These are phyloP conservation scores for Saturnispora dispora DNA, from an alignment of 805 yeast genomes.

Conservation along the genomic window DNA sequence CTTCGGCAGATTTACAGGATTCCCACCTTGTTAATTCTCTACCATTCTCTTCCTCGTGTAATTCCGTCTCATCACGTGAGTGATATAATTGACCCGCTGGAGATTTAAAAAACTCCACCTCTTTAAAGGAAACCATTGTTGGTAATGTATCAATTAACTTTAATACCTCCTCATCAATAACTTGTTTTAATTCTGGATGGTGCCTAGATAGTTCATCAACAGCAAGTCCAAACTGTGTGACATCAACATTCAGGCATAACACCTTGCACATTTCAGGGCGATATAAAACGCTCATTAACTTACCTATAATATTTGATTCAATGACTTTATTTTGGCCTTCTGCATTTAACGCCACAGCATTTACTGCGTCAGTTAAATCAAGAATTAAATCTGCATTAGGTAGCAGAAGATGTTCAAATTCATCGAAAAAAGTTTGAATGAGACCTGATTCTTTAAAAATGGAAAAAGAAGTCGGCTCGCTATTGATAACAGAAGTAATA, in stretches of 20 bases:
- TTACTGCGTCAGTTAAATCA: conserved; percentile 64
- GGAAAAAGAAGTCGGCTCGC: conserved; percentile 83
- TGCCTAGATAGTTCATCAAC: conserved; percentile 80
- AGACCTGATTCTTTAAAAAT: conserved; percentile 72
- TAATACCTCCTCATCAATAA: conserved; percentile 41
- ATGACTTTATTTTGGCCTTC: conserved; percentile 59
- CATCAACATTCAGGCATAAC: conserved; percentile 43
- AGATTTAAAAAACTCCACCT: conserved; percentile 38
- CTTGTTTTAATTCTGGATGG: conserved; percentile 61
- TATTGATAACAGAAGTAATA: conserved; percentile 65
- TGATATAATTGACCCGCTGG: conserved; percentile 32
- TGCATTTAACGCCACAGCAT: conserved; percentile 72
- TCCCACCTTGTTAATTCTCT: conserved; percentile 46
- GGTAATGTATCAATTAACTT: conserved; percentile 40
- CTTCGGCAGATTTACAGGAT: conserved; percentile 33
- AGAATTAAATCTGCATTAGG: conserved; percentile 49
- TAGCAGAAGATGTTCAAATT: conserved; percentile 46
- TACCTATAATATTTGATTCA: conserved; percentile 29
- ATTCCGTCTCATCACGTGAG: conserved; percentile 32
- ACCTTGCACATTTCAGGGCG: conserved; percentile 43
- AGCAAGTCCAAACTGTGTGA: conserved; percentile 51
- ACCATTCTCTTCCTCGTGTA: conserved; percentile 34
- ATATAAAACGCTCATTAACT: conserved; percentile 43
- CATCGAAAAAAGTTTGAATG: conserved; percentile 52
- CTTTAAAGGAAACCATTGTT: conserved; percentile 28